Conservation (phyloP, 2,329 filamentous ascomycete genomes). For the Aureobasidium sp. region DNA sequence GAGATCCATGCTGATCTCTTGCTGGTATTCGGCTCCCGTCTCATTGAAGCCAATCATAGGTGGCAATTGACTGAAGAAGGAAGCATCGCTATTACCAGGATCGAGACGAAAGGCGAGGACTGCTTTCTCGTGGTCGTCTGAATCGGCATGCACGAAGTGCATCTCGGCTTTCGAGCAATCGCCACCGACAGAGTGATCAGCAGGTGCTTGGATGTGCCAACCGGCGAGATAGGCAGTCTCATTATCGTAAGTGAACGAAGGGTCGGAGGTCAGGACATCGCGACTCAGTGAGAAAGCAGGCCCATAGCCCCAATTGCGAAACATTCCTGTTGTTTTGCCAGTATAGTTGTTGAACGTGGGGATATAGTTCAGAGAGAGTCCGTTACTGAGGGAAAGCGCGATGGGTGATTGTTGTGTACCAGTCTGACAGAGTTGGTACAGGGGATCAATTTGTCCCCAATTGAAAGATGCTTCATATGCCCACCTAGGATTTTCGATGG, state of each 20-base stretch:
- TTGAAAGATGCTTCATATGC: constrained; percentile 34
- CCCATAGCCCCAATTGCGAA: constrained; percentile 45
- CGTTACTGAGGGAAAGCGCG: constrained; percentile 31
- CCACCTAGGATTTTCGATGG: constrained; percentile 21
- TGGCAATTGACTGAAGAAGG: constrained; percentile 39
- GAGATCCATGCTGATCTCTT: constrained; percentile 25
- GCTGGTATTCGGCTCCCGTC: constrained; percentile 18
- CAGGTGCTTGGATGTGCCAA: constrained; percentile 47
- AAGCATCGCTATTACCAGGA: constrained; percentile 32
- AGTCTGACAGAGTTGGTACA: constrained; percentile 42
- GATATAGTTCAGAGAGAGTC: constrained; percentile 22
- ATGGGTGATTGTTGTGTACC: constrained; percentile 48
- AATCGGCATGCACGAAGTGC: constrained; percentile 43
- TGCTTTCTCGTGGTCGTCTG: constrained; percentile 34
- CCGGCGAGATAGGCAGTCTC: constrained; percentile 42
- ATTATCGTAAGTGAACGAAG: constrained; percentile 40
- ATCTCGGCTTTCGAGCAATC: constrained; percentile 41
- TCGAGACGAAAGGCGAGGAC: constrained; percentile 44
- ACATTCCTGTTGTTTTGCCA: constrained; percentile 19
- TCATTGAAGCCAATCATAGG: constrained; percentile 35
- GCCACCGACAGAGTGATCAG: constrained; percentile 42
- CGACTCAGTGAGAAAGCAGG: constrained; percentile 38
- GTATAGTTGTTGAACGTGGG: constrained; percentile 26
- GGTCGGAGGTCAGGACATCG: constrained; percentile 32
- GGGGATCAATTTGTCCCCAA: constrained; percentile 30